Conservation (phyloP, 2,329 filamentous ascomycete species). For the Nannizzia gypsea region DNA sequence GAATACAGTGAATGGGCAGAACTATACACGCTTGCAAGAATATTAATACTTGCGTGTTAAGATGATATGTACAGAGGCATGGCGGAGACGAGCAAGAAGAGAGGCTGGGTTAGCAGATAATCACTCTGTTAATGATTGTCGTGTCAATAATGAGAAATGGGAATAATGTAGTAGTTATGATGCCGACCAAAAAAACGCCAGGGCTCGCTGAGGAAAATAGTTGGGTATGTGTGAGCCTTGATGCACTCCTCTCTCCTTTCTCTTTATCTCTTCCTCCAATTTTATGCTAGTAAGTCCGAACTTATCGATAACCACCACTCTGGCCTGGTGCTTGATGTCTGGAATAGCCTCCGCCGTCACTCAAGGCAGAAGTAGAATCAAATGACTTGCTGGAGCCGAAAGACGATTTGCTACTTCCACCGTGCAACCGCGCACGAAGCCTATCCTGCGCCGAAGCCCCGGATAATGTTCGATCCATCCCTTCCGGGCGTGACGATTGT, state of each 20-base stretch:
- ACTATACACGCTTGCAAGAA: neutral
- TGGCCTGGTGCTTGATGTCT: constrained; percentile 5
- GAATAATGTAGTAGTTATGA: neutral
- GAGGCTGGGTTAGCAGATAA: neutral
- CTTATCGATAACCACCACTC: neutral
- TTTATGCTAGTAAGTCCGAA: neutral
- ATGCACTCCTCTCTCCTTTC: neutral
- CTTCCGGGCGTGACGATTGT: constrained; percentile 29
- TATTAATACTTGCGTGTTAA: neutral
- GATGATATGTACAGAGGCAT: neutral
- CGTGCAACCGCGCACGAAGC: constrained; percentile 68
- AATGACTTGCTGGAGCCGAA: constrained; percentile 11
- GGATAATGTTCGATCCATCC: constrained; percentile 32
- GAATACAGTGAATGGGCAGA: too few species aligned
- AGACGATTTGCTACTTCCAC: constrained; percentile 43
- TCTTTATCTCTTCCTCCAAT: neutral
- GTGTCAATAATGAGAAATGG: neutral
- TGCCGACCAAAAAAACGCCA: neutral
- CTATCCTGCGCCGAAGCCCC: constrained; percentile 62
- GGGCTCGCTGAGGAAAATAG: neutral
- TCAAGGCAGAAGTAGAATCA: constrained; percentile 20
- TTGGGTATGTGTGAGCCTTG: neutral
- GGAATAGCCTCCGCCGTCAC: constrained; percentile 6
- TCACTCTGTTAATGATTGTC: too few species aligned
- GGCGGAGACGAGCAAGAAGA: neutral